Conservation (phyloP, 805 yeast species). For the Suhomyces faveliae region DNA sequence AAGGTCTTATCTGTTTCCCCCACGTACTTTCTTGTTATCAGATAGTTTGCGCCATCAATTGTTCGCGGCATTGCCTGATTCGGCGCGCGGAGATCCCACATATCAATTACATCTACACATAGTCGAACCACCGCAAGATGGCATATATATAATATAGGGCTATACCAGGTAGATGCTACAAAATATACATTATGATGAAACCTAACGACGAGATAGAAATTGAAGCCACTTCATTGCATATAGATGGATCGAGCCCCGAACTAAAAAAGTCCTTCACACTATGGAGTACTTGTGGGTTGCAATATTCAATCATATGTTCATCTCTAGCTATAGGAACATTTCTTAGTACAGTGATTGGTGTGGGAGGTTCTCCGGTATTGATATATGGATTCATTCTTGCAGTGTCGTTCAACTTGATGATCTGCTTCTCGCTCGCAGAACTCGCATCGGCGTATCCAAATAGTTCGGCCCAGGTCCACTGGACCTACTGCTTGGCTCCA, state of each 20-base stretch:
- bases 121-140: background rate
- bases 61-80: background rate
- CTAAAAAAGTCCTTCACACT: constrained; percentile 16
- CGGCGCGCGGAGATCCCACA: too few species aligned
- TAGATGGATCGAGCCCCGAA: background rate
- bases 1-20: background rate
- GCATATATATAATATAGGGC: background rate
- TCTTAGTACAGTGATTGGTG: constrained; percentile 20
- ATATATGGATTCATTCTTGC: constrained; percentile 21
- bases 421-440: constrained; percentile 24
- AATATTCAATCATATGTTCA: constrained; percentile 19
- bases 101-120: too few species aligned
- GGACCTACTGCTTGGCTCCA: constrained; percentile 33
- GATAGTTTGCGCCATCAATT: background rate
- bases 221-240: background rate
- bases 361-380: constrained; percentile 22
- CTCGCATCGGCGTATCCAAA: constrained; percentile 34
- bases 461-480: constrained; percentile 33
- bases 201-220: background rate
- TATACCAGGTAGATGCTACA: background rate
- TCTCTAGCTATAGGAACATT: constrained; percentile 22
- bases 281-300: constrained; percentile 17
- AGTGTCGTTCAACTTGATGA: constrained; percentile 15
- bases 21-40: background rate
- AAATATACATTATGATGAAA: background rate